Percentiles rank a stretch among this genome's conserved stretches.
Conservation (phyloP, 164 flowering plant species). For the Sextonia rubra region DNA sequence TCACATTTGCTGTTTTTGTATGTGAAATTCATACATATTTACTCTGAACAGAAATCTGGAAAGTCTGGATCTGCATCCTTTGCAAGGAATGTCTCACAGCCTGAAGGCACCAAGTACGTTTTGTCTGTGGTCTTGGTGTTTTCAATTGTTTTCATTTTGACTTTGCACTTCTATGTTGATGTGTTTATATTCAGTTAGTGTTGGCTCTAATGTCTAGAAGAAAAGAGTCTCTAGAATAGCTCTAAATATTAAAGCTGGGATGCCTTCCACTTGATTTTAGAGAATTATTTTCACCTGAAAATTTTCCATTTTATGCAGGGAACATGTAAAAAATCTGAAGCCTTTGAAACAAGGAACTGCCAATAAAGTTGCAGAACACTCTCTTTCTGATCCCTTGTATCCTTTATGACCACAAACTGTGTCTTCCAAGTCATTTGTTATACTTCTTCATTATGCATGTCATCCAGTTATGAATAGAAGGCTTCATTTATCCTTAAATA, state of each 20-base stretch:
- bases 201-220: conserved; percentile 1
- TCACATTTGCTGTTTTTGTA: not conserved
- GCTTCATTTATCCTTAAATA: conserved; percentile 40
- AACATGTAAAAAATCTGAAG: conserved; percentile 40
- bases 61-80: conserved; percentile 35
- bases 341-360: conserved; percentile 35
- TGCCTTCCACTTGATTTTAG: not conserved
- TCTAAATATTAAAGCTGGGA: not conserved
- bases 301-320: conserved; percentile 46
- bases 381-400: conserved; percentile 54
- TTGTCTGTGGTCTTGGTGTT: not conserved
- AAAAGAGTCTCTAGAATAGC: not conserved
- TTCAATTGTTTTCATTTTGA: not conserved
- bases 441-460: not conserved
- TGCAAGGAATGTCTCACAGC: conserved; percentile 10
- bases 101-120: conserved; percentile 56
- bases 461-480: not conserved
- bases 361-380: conserved; percentile 35
- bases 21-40: conserved; percentile 2
- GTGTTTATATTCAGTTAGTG: not conserved
- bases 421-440: not conserved
- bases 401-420: conserved; percentile 29
- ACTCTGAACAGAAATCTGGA: conserved; percentile 34
- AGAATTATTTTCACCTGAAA: conserved; percentile 6
- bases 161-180: not conserved